A percentile compares a stretch with the other conserved stretches of the same genome.
Evolutionary conservation across 2,329 filamentous ascomycete species (phyloP).

Genomic region (Laburnicola sp.): DNA sequence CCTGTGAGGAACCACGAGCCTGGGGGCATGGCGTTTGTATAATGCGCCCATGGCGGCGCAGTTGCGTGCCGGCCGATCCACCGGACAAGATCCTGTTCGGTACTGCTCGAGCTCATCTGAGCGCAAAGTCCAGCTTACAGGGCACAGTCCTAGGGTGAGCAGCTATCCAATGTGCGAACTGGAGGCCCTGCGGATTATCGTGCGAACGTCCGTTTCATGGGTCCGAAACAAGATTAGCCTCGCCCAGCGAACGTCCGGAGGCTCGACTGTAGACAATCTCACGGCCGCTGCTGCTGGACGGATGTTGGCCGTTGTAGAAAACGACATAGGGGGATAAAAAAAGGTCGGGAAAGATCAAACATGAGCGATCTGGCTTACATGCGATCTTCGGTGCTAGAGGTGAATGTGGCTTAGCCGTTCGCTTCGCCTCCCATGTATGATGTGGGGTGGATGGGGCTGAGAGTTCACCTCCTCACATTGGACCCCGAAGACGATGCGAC

Average conservation of each 20-base stretch:
- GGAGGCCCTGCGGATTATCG: background rate
- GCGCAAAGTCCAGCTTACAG: constrained; percentile 5
- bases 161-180: constrained; percentile 2
- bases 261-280: background rate
- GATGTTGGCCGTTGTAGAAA: constrained; percentile 1
- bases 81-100: constrained; percentile 7
- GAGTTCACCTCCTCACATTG: background rate
- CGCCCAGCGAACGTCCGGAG: constrained; percentile 1
- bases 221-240: constrained; percentile 5
- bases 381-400: background rate
- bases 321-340: background rate
- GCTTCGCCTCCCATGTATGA: background rate
- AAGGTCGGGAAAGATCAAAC: background rate
- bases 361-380: constrained; percentile 2
- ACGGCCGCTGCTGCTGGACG: constrained; percentile 2
- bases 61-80: constrained; percentile 4
- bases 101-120: background rate
- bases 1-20: constrained; percentile 2
- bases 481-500: background rate
- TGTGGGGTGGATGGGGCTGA: constrained; percentile 4
- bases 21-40: constrained; percentile 4
- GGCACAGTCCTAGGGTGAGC: background rate
- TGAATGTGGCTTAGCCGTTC: background rate
- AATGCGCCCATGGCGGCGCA: constrained; percentile 6
- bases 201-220: constrained; percentile 3